A percentile compares a stretch with the other conserved stretches of the same genome.
phyloP scores from a whole-genome alignment of 2,329 filamentous ascomycete genomes.

The Colletotrichum simmondsii region DNA sequence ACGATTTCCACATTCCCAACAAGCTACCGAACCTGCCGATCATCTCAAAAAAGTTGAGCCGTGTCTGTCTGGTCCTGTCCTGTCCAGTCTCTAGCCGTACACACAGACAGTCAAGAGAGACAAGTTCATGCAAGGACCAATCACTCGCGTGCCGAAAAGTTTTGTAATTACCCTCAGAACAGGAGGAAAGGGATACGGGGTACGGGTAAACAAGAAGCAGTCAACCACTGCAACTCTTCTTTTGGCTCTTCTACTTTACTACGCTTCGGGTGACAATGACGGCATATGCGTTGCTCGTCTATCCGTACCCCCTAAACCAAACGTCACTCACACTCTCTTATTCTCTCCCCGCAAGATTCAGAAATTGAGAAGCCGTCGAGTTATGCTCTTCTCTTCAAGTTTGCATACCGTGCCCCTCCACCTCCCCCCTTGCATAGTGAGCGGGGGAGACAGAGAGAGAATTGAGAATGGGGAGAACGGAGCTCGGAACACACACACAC shows the following conservation, averaged over 20 bases:
- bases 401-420: background rate
- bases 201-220: background rate
- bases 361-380: background rate
- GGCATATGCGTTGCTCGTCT: background rate
- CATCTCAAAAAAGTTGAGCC: background rate
- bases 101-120: background rate
- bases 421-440: background rate
- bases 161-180: background rate
- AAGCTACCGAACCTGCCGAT: slow-evolving; percentile 1
- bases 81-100: too few relatives aligned
- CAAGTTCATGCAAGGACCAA: background rate
- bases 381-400: background rate
- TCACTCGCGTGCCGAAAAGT: background rate
- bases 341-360: background rate
- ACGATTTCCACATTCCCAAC: background rate
- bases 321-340: background rate
- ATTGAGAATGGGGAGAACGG: background rate
- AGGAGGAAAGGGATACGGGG: background rate
- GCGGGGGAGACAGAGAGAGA: background rate
- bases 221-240: background rate
- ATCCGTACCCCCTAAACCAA: background rate
- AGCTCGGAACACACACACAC: slow-evolving; percentile 10
- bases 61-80: background rate
- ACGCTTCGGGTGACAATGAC: background rate
- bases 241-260: background rate